Evolutionary conservation across 208 protist genomes (phyloP), one percentile per base, ranked within the genome.

Genomic region (Leishmania amazonensis): DNA sequence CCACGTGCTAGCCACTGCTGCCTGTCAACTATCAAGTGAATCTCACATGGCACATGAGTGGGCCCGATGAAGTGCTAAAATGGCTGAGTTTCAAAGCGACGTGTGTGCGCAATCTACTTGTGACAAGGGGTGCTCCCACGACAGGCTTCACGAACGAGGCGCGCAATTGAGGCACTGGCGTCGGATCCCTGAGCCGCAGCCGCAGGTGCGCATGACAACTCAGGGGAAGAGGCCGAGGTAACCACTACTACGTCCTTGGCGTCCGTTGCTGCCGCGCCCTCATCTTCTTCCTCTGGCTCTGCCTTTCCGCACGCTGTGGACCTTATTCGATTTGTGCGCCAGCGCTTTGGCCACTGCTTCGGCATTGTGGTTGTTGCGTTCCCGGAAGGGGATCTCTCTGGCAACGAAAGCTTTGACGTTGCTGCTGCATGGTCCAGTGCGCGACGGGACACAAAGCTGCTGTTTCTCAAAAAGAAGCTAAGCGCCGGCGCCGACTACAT

Each of bases 401-500:
- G 15, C 11, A 35, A 45, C 1, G 76, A 80, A 7, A 89, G 93
- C 31, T 58, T 74, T 24, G 67, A 83, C 11, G 82, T 78, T 9
- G 38, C 24, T n/a, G 42, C 62, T 21, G 62, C 11, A 19, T 45
- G 47, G 54, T 54, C n/a, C 2, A 31, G 70, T 40, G 79, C 76
- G 38, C 28, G 28, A 17, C 86, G 88, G 31, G 89, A 97, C 45
- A 70, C 83, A 28, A 96, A 98, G 68, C 73, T 99, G 57, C 28
- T 76, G n/a, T 83, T 95, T 65, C 87, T 99, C 3, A 96, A 96
- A 75, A 88, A 93, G 19, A 99, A 99, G 81, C 85, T 99, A 4
- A 94, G 98, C 57, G 95, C 96, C 8, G 97, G 98, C 19, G 98
- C 97, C 6, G 98, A 99, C 81, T 91, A 97, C 76, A 93, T 99